A percentile compares a stretch with the other conserved stretches of the same genome.
Evolutionary conservation across 2,329 filamentous ascomycete species (phyloP).

Genomic region (Fusarium lyarnte): DNA sequence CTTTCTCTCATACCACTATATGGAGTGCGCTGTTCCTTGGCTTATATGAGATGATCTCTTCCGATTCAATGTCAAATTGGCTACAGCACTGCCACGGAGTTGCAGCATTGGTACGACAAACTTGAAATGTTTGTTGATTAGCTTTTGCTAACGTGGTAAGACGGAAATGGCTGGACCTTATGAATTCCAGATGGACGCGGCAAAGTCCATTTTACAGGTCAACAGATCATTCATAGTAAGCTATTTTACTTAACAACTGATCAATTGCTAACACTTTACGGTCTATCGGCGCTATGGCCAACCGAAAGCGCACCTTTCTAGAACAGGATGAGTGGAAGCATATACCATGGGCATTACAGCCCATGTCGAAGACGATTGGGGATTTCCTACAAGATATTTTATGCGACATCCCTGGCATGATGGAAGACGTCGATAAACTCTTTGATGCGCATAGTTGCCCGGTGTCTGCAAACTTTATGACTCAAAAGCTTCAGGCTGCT

Average conservation of each 20-base stretch:
- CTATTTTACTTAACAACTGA: accelerated
- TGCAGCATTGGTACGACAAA: background rate
- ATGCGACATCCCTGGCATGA: background rate
- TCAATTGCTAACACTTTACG: accelerated
- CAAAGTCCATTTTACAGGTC: background rate
- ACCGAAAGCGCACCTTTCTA: background rate
- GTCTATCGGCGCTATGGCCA: background rate
- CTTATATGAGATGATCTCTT: background rate
- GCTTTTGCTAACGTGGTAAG: background rate
- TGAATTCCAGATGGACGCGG: background rate
- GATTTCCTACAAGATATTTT: background rate
- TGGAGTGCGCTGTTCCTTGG: constrained; percentile 1
- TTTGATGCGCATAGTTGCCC: accelerated
- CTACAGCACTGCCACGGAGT: background rate
- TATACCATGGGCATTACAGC: background rate
- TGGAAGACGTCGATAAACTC: background rate
- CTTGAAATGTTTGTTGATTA: accelerated
- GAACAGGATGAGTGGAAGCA: background rate
- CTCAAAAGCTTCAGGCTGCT: background rate
- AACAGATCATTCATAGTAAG: background rate
- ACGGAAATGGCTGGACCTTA: background rate
- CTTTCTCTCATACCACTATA: background rate
- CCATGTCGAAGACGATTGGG: background rate
- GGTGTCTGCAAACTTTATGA: too few relatives aligned
- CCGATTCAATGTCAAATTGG: background rate